Conservation (phyloP, 192 early-diverging fungal species). For the Coemansia sp. region DNA sequence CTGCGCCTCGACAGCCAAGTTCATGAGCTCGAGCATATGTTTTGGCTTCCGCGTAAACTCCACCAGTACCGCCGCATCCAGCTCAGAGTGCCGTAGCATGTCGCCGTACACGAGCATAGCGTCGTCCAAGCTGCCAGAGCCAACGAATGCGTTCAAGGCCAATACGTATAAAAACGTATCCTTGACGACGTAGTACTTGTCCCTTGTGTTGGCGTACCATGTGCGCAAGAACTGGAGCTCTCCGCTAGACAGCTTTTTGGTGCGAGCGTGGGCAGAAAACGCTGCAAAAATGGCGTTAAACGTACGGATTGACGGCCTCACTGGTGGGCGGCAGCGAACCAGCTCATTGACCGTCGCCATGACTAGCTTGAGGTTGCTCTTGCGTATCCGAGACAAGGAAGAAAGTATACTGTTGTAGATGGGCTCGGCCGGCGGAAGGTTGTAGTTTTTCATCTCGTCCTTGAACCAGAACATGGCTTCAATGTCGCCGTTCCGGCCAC, state of each 20-base stretch:
- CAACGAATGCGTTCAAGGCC: slow-evolving; percentile 34
- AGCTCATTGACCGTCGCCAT: slow-evolving; percentile 31
- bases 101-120: slow-evolving; percentile 43
- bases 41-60: slow-evolving; percentile 20
- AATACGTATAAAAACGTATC: slow-evolving; percentile 46
- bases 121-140: slow-evolving; percentile 26
- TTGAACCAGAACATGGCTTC: slow-evolving; percentile 32
- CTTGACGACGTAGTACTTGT: slow-evolving; percentile 36
- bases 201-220: slow-evolving; percentile 39
- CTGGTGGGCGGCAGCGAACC: slow-evolving; percentile 20
- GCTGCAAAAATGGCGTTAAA: slow-evolving; percentile 49
- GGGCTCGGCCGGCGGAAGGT: slow-evolving; percentile 19
- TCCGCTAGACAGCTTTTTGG: neutral
- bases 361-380: slow-evolving; percentile 25
- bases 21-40: slow-evolving; percentile 28
- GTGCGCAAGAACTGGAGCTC: slow-evolving; percentile 36
- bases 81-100: slow-evolving; percentile 35
- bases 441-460: slow-evolving; percentile 27
- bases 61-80: slow-evolving; percentile 15
- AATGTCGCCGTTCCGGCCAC: slow-evolving; percentile 43
- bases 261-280: slow-evolving; percentile 28
- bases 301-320: slow-evolving; percentile 41
- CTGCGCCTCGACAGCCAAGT: slow-evolving; percentile 25
- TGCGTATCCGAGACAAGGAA: slow-evolving; percentile 28
- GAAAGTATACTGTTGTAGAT: slow-evolving; percentile 51